Conservation (phyloP, 495 filamentous ascomycete genomes). For the Aspergillus affinis region DNA sequence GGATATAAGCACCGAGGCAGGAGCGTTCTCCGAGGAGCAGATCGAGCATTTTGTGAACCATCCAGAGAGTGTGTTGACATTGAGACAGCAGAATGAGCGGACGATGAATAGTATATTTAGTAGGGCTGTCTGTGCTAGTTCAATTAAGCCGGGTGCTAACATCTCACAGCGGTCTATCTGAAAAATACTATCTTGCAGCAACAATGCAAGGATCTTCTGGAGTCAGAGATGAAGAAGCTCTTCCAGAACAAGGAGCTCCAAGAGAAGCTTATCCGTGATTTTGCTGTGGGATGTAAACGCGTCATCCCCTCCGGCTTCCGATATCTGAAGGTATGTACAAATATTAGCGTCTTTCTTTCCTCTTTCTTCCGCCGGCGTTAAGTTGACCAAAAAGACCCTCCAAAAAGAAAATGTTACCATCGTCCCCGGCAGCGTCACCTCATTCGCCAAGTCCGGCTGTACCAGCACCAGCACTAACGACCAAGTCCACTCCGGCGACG, state of each 20-base stretch:
- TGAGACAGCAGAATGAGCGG: too few species aligned
- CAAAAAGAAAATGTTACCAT: conserved; percentile 35
- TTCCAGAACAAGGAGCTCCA: conserved; percentile 8
- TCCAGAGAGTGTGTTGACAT: conserved; percentile 10
- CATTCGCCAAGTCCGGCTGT: conserved; percentile 35
- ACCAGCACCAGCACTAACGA: conserved; percentile 33
- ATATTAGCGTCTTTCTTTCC: conserved; percentile 20
- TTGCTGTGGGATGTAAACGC: conserved; percentile 12
- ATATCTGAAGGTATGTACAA: too few species aligned
- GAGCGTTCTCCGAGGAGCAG: conserved; percentile 32
- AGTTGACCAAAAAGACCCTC: conserved; percentile 39
- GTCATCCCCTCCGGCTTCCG: too few species aligned
- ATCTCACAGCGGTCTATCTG: too few species aligned
- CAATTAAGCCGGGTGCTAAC: too few species aligned
- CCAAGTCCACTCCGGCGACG: conserved; percentile 31
- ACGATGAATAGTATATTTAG: too few species aligned
- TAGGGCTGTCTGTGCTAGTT: too few species aligned
- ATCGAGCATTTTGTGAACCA: conserved; percentile 33
- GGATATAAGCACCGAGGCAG: conserved; percentile 15
- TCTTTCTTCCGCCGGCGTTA: conserved; percentile 42
- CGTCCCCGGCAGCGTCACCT: conserved; percentile 28
- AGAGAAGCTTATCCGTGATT: conserved; percentile 13
- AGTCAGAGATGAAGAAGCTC: background rate
- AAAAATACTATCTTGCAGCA: too few species aligned
- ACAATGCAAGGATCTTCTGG: background rate